A percentile compares a stretch with the other conserved stretches of the same genome.
Conservation (phyloP, 148 eudicot species). For the Vaccinium vitisidaea region DNA sequence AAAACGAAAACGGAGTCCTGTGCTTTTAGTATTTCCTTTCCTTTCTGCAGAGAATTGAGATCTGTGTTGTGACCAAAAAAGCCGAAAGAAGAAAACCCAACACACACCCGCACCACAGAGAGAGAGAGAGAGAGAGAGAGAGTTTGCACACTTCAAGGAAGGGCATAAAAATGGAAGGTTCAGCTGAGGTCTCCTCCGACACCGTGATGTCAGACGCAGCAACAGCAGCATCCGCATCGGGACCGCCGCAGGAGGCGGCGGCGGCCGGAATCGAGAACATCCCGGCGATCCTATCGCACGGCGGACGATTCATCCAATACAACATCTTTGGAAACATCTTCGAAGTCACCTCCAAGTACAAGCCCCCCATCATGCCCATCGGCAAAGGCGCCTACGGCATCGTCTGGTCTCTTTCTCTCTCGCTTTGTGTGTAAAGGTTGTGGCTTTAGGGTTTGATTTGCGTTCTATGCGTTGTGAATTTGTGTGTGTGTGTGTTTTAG, state of each 20-base stretch:
- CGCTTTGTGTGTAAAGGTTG: background rate
- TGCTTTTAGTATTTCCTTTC: background rate
- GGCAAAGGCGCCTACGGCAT: slow-evolving; percentile 99
- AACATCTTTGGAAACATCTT: slow-evolving; percentile 86
- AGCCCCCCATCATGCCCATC: slow-evolving; percentile 94
- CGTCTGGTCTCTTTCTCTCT: slow-evolving; percentile 49
- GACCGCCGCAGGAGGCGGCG: background rate
- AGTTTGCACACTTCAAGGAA: background rate
- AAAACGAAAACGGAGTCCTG: background rate
- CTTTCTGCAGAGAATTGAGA: background rate
- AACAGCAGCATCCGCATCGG: background rate
- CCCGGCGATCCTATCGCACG: slow-evolving; percentile 74
- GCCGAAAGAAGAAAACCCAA: background rate
- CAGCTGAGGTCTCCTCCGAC: slow-evolving; percentile 57
- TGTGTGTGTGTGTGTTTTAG: background rate
- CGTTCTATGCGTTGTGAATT: background rate
- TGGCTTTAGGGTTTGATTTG: background rate
- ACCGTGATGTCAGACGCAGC: slow-evolving; percentile 69
- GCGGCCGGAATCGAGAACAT: slow-evolving; percentile 48
- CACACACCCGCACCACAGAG: background rate
- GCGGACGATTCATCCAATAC: slow-evolving; percentile 79
- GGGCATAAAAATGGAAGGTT: slow-evolving; percentile 35
- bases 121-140: background rate
- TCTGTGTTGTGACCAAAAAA: background rate
- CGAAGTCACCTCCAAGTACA: slow-evolving; percentile 86